These are phyloP conservation scores for Rhodamnia rubescens DNA, from an alignment of 345 rosid species.

Conservation along the genomic window DNA sequence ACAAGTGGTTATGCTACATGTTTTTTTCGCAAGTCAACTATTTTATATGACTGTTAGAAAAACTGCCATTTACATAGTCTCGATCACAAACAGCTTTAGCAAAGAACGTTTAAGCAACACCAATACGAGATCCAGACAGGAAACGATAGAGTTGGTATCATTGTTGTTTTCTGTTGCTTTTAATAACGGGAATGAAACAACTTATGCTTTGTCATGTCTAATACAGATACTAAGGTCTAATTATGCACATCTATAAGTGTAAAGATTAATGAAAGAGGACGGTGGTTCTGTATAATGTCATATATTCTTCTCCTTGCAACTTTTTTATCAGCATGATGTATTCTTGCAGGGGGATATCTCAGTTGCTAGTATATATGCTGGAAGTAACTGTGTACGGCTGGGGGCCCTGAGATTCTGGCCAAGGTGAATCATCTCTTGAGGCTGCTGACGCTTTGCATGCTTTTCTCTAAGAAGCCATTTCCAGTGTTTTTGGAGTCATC, in stretches of 20 bases:
- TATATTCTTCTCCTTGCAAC: neutral
- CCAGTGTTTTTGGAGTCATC: slow-evolving; percentile 74
- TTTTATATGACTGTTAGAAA: neutral
- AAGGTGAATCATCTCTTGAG: slow-evolving; percentile 56
- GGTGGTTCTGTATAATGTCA: neutral
- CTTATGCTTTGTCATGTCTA: neutral
- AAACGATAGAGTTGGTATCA: neutral
- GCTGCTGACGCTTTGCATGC: slow-evolving; percentile 72
- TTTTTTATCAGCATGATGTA: neutral
- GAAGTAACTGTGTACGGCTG: slow-evolving; percentile 45
- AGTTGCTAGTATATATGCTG: slow-evolving; percentile 79
- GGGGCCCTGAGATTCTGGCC: slow-evolving; percentile 53
- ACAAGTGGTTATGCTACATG: neutral
- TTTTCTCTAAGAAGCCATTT: slow-evolving; percentile 92
- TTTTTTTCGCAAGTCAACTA: neutral
- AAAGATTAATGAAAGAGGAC: neutral
- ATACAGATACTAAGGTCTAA: neutral
- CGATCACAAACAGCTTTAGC: neutral
- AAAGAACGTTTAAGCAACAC: neutral
- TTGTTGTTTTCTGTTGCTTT: neutral
- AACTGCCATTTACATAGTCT: neutral
- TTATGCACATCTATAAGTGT: neutral
- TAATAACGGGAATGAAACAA: neutral
- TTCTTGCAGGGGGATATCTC: slow-evolving; percentile 58
- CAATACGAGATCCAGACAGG: neutral